phyloP scores from a whole-genome alignment of 352 stramenopile species.

The Phytophthora melonis region DNA sequence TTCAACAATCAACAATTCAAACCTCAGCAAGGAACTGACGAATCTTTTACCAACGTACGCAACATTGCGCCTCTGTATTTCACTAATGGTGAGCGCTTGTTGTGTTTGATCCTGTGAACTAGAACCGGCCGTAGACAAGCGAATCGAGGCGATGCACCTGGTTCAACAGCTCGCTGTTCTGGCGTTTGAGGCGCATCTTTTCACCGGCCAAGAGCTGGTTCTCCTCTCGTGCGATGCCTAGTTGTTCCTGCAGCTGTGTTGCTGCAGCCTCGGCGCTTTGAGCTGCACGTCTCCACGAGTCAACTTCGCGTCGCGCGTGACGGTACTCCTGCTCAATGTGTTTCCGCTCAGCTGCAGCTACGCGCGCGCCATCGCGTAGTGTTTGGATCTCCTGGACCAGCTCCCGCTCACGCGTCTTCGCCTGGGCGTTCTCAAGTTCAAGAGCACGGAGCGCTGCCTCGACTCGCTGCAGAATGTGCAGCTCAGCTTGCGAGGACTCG shows the following conservation, averaged over 20 bases:
- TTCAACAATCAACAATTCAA: slow-evolving; percentile 21
- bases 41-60: slow-evolving; percentile 9
- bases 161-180: slow-evolving; percentile 77
- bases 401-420: slow-evolving; percentile 56
- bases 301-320: slow-evolving; percentile 51
- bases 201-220: slow-evolving; percentile 68
- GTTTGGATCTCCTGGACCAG: slow-evolving; percentile 66
- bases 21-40: background rate
- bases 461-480: slow-evolving; percentile 78
- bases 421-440: slow-evolving; percentile 70
- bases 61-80: slow-evolving; percentile 1
- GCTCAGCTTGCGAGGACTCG: slow-evolving; percentile 40
- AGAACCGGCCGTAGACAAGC: slow-evolving; percentile 82
- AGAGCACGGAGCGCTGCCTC: slow-evolving; percentile 75
- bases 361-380: slow-evolving; percentile 59
- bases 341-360: slow-evolving; percentile 63
- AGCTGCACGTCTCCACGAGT: slow-evolving; percentile 66
- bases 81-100: slow-evolving; percentile 11
- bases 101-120: slow-evolving; percentile 17
- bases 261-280: slow-evolving; percentile 56
- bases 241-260: slow-evolving; percentile 65
- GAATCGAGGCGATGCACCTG: slow-evolving; percentile 82
- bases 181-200: slow-evolving; percentile 63
- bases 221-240: slow-evolving; percentile 72
- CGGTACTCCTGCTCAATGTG: slow-evolving; percentile 59